Conservation (phyloP, 306 rosid genomes). For the Leucaena leucocephala region DNA sequence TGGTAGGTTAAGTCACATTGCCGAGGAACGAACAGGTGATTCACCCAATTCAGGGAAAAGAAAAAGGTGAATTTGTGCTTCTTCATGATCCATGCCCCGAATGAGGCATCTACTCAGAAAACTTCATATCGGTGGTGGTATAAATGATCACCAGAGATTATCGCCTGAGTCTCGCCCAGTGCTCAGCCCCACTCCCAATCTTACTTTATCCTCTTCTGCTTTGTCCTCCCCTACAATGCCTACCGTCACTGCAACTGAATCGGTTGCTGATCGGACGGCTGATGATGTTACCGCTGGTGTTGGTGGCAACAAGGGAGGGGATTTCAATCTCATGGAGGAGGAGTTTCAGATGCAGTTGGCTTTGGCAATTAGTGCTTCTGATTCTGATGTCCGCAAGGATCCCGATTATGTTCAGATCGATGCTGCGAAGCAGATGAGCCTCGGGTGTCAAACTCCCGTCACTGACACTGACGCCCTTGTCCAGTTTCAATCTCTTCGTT, state of each 20-base stretch:
- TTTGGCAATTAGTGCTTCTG: conserved; percentile 94
- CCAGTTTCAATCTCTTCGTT: conserved; percentile 76
- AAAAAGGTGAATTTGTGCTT: background rate
- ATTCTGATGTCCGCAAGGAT: conserved; percentile 69
- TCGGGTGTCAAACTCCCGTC: conserved; percentile 65
- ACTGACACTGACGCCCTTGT: conserved; percentile 56
- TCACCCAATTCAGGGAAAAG: background rate
- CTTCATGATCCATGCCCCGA: conserved; percentile 83
- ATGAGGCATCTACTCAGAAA: conserved; percentile 94
- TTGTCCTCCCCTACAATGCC: conserved; percentile 53
- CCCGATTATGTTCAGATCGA: conserved; percentile 98
- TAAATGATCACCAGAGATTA: conserved; percentile 61
- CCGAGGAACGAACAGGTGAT: background rate
- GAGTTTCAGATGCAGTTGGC: conserved; percentile 98
- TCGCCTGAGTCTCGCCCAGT: conserved; percentile 43
- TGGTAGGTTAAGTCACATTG: conserved; percentile 49
- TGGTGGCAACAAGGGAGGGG: conserved; percentile 43
- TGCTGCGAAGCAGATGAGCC: conserved; percentile 98
- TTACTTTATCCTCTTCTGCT: conserved; percentile 40
- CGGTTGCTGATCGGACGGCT: conserved; percentile 51
- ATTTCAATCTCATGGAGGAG: conserved; percentile 82
- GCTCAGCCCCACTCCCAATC: conserved; percentile 41
- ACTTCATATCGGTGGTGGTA: conserved; percentile 97
- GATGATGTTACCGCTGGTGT: conserved; percentile 25
- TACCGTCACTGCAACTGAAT: conserved; percentile 46